Base-by-base conservation (phyloP, 768 basidiomycete species). In the Mycena maculata region DNA sequence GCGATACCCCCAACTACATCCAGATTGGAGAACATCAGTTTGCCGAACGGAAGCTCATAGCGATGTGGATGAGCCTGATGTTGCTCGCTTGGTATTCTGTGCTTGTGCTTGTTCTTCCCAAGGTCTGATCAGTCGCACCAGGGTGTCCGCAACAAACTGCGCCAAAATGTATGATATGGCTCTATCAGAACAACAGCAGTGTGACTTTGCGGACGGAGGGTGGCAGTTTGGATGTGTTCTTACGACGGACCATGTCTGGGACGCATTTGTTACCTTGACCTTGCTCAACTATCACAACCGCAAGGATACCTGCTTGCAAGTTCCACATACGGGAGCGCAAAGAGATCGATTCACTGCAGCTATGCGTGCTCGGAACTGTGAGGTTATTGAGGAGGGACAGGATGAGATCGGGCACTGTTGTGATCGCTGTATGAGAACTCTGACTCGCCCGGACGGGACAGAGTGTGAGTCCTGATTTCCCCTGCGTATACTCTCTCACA, bases 181-280 rank as follows among this genome's bases (percentile, higher is more conserved):
- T 2, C 55, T 69, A 1, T 56, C 65, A 16, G 63, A 61, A 6
- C n/a, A 57, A 2, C 53, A 63, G 15, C 57, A 69, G n/a, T 22
- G 39, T 9, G 22, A 53, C 38, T 48, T 72, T 7, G 41, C 49
- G n/a, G 49, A 41, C 9, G 47, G 23, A 8, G 71, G 67, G 4
- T 79, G 75, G 76, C 55, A 71, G 31, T 73, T 79, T 47, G 18
- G 68, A 54, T 39, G 41, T 16, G 1, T 22, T 18, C 66, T 76
- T 2, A 66, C 71, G 0, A 71, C 71, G 3, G 70, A 77, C 13
- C 75, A 80, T 41, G 72, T 80, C 18, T 80, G 77, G 74, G 74
- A 77, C 67, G 73, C 68, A 0, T 80, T 78, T 50, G 53, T 77
- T 18, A 69, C 75, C 6, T 22, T 70, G 12, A 63, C 75, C 1